Evolutionary conservation across 768 basidiomycete species (phyloP).

Genomic region (Leucosporidium yakuticum): DNA sequence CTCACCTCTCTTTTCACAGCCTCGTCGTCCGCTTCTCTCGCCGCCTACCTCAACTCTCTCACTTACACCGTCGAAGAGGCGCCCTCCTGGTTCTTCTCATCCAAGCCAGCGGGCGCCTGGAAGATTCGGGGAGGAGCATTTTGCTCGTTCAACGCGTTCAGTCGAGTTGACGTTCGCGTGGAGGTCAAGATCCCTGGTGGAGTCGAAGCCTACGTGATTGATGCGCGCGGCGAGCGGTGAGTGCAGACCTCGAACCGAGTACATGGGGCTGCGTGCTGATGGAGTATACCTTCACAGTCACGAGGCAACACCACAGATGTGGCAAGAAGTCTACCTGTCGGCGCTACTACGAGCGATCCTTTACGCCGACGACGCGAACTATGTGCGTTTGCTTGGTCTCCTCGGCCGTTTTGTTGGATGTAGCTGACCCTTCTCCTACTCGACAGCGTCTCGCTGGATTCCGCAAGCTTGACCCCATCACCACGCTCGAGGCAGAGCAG

Average conservation of each 20-base stretch:
- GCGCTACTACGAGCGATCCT: constrained; percentile 83
- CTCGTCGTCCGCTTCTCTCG: constrained; percentile 92
- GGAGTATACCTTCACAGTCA: constrained; percentile 52
- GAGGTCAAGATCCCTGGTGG: constrained; percentile 99
- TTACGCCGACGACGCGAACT: constrained; percentile 90
- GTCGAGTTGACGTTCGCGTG: constrained; percentile 88
- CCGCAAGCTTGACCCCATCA: constrained; percentile 91
- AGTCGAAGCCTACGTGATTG: constrained; percentile 87
- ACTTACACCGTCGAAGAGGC: constrained; percentile 90
- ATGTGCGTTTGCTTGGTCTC: constrained; percentile 44
- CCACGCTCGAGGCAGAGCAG: constrained; percentile 76
- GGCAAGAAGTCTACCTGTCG: constrained; percentile 97
- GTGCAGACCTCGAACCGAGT: constrained; percentile 37
- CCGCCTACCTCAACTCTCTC: constrained; percentile 97
- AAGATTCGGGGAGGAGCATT: constrained; percentile 90
- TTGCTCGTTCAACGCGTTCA: constrained; percentile 97
- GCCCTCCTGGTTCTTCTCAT: constrained; percentile 74
- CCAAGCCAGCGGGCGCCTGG: constrained; percentile 60
- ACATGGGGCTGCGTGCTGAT: neutral
- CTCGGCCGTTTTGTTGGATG: neutral
- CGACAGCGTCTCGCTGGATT: constrained; percentile 68
- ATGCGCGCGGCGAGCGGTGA: constrained; percentile 87
- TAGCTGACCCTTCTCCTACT: no score
- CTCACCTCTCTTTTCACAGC: constrained; percentile 44
- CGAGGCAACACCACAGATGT: constrained; percentile 82